A percentile compares a stretch with the other conserved stretches of the same genome.
Evolutionary conservation across 345 rosid species (phyloP).

Genomic region (Excoecaria cochinchinensis): DNA sequence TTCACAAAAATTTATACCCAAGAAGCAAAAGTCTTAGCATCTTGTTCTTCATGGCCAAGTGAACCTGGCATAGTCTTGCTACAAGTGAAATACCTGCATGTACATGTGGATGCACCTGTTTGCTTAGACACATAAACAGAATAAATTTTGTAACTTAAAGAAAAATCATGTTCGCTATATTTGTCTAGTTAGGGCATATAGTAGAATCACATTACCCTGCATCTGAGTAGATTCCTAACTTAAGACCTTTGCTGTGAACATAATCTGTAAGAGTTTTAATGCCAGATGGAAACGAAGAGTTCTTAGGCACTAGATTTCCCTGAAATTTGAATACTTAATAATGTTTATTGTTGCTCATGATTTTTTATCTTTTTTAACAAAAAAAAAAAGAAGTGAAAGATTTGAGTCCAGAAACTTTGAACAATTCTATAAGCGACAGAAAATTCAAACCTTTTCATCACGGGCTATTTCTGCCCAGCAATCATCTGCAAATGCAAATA

Average conservation of each 20-base stretch:
- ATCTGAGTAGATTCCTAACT: slow-evolving; percentile 30
- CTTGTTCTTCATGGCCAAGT: slow-evolving; percentile 80
- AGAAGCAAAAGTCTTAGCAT: slow-evolving; percentile 83
- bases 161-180: neutral
- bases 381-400: neutral
- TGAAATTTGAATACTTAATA: neutral
- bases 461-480: slow-evolving; percentile 93
- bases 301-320: slow-evolving; percentile 24
- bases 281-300: slow-evolving; percentile 26
- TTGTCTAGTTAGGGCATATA: neutral
- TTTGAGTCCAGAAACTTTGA: neutral
- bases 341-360: neutral
- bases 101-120: neutral
- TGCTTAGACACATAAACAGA: no score
- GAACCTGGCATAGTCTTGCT: slow-evolving; percentile 93
- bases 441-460: slow-evolving; percentile 48
- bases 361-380: neutral
- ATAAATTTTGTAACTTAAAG: neutral
- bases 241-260: slow-evolving; percentile 27
- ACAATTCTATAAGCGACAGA: neutral
- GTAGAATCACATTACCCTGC: slow-evolving; percentile 21
- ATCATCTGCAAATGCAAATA: slow-evolving; percentile 58
- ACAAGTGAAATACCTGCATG: slow-evolving; percentile 68
- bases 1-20: slow-evolving; percentile 51
- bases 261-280: slow-evolving; percentile 26